Conservation (phyloP, 129 eudicot genomes). For the Centrapalus pauciflorus region DNA sequence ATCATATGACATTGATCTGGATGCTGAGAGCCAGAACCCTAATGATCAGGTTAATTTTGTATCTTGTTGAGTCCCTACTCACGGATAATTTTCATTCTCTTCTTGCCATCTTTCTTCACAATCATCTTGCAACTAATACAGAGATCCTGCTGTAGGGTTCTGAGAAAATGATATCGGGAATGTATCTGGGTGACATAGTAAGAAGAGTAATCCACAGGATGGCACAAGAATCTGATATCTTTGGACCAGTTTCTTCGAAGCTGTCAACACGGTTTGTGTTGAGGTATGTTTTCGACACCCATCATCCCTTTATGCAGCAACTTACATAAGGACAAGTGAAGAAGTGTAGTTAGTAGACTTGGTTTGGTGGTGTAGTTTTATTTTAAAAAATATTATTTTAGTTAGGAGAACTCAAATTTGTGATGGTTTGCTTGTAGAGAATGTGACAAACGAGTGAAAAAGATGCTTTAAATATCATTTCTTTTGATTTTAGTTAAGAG, state of each 20-base stretch:
- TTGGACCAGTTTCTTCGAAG: slow-evolving; percentile 66
- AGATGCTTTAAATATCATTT: background rate
- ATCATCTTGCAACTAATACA: slow-evolving; percentile 8
- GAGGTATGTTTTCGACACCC: slow-evolving; percentile 54
- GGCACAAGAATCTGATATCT: slow-evolving; percentile 61
- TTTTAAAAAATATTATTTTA: background rate
- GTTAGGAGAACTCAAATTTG: background rate
- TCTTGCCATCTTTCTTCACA: background rate
- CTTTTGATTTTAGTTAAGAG: no score
- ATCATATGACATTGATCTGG: slow-evolving; percentile 73
- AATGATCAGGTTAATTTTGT: slow-evolving; percentile 62
- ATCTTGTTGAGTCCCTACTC: background rate
- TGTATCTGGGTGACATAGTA: slow-evolving; percentile 97
- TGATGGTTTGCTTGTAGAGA: background rate
- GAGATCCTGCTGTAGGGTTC: slow-evolving; percentile 60
- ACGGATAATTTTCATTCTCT: background rate
- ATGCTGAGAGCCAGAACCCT: slow-evolving; percentile 82
- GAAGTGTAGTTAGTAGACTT: no score
- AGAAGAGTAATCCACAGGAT: slow-evolving; percentile 75
- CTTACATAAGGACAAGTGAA: no score
- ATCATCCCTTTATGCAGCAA: no score
- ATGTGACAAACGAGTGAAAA: background rate
- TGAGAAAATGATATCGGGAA: slow-evolving; percentile 97
- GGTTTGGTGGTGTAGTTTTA: no score
- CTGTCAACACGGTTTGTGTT: slow-evolving; percentile 48